phyloP scores from a whole-genome alignment of 805 yeast genomes.

The Lachancea sp. region DNA sequence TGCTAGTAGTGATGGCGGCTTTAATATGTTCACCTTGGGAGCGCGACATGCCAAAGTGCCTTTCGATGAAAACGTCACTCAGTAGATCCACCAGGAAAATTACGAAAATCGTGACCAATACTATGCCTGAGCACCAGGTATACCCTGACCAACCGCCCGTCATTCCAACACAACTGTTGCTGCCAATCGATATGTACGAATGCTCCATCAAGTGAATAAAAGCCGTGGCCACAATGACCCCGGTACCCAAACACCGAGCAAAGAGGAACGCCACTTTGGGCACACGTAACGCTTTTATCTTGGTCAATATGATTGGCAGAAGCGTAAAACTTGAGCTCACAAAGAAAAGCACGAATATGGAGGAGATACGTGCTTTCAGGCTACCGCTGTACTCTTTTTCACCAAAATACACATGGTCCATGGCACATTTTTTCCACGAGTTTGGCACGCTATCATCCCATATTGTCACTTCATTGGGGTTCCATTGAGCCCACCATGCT shows the following conservation, averaged over 20 bases:
- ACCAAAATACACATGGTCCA: constrained; percentile 36
- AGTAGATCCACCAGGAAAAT: constrained; percentile 46
- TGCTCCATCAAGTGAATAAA: constrained; percentile 65
- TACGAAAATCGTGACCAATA: constrained; percentile 40
- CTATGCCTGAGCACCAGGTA: constrained; percentile 53
- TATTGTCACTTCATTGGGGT: constrained; percentile 28
- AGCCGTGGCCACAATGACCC: constrained; percentile 77
- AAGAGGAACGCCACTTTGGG: constrained; percentile 60
- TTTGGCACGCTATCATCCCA: constrained; percentile 29
- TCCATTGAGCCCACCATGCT: constrained; percentile 12
- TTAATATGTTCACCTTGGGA: constrained; percentile 3
- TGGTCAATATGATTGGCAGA: constrained; percentile 43
- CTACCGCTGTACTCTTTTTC: constrained; percentile 41
- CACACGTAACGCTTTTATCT: constrained; percentile 1
- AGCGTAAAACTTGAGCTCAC: constrained; percentile 60
- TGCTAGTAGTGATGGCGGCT: constrained; percentile 7
- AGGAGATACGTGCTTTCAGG: constrained; percentile 43
- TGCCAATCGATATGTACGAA: constrained; percentile 23
- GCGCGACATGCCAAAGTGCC: constrained; percentile 15
- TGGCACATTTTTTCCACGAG: constrained; percentile 38
- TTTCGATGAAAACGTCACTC: constrained; percentile 39
- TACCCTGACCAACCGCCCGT: constrained; percentile 44
- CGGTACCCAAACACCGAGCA: constrained; percentile 75
- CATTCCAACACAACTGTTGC: constrained; percentile 50
- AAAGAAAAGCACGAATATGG: constrained; percentile 55